Evolutionary conservation across 2,329 filamentous ascomycete species (phyloP).

Genomic region (Cladosporium sp.): DNA sequence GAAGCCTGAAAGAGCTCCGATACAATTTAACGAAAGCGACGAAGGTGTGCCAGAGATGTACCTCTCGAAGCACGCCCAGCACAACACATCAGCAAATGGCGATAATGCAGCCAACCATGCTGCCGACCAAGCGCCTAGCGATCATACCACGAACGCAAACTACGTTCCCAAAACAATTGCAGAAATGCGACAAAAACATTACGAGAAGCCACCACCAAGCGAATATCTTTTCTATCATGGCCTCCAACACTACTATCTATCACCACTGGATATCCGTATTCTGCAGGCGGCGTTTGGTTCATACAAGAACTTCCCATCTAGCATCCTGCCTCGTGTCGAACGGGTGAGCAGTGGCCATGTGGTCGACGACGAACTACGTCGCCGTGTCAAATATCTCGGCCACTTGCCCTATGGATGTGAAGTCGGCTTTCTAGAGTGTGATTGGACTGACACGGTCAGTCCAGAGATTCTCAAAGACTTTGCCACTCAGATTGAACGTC

Average conservation of each 20-base stretch:
- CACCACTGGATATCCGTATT: conserved; percentile 87
- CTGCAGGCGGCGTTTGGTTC: conserved; percentile 84
- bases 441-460: conserved; percentile 88
- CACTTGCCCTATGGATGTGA: conserved; percentile 90
- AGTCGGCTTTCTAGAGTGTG: conserved; percentile 87
- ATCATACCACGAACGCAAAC: conserved; percentile 22
- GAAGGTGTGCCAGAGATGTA: conserved; percentile 56
- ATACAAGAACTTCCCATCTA: conserved; percentile 80
- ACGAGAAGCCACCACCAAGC: conserved; percentile 46
- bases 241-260: conserved; percentile 84
- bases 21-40: conserved; percentile 49
- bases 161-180: conserved; percentile 44
- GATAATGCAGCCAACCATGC: conserved; percentile 30
- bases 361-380: conserved; percentile 80
- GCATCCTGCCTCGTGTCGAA: conserved; percentile 82
- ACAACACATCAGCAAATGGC: conserved; percentile 22
- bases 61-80: conserved; percentile 28
- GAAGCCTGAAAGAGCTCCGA: conserved; percentile 42
- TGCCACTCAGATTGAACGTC: conserved; percentile 70
- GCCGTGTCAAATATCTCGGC: conserved; percentile 80
- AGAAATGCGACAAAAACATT: conserved; percentile 48
- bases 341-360: conserved; percentile 86
- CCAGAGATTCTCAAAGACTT: conserved; percentile 75
- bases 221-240: conserved; percentile 88
- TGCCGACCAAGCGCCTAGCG: conserved; percentile 25